A percentile compares a stretch with the other conserved stretches of the same genome.
Conservation (phyloP, 139 green algal genomes). For the Micractinium conductrix region DNA sequence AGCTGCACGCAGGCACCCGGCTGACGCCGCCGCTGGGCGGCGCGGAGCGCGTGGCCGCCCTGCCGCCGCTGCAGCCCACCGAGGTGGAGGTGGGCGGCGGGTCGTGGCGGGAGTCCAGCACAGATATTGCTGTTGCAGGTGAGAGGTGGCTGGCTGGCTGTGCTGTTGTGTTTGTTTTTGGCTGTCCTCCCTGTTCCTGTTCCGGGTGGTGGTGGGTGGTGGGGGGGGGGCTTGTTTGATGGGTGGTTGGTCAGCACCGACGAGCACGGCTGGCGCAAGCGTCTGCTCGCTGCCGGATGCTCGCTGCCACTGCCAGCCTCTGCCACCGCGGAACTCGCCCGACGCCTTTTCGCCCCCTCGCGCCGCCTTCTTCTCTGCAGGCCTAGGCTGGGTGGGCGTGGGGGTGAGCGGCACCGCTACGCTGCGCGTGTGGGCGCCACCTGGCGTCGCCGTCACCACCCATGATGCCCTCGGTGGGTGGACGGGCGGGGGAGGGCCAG, state of each 20-base stretch:
- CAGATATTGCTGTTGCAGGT: conserved; percentile 73
- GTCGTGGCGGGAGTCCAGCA: conserved; percentile 53
- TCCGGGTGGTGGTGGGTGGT: conserved; percentile 13
- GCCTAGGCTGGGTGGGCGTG: conserved; percentile 93
- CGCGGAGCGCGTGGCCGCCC: conserved; percentile 20
- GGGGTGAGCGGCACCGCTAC: conserved; percentile 74
- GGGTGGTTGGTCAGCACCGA: too few relatives aligned
- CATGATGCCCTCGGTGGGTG: conserved; percentile 82
- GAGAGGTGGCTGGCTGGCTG: too few relatives aligned
- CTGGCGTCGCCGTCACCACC: conserved; percentile 83
- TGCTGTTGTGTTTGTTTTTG: too few relatives aligned
- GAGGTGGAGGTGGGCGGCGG: conserved; percentile 63
- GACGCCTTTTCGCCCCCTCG: too few relatives aligned
- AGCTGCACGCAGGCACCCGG: conserved; percentile 63
- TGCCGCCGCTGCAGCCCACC: conserved; percentile 47
- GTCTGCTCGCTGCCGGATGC: too few relatives aligned
- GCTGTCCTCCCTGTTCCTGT: too few relatives aligned
- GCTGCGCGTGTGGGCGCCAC: conserved; percentile 84
- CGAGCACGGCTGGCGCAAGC: not conserved
- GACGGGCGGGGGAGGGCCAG: too few relatives aligned
- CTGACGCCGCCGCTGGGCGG: conserved; percentile 73
- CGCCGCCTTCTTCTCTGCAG: conserved; percentile 48
- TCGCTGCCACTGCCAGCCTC: not conserved
- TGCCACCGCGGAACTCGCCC: too few relatives aligned
- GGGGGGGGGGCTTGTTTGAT: not conserved